phyloP scores from a whole-genome alignment of 2,329 filamentous ascomycete species.

The Phoma sp. region DNA sequence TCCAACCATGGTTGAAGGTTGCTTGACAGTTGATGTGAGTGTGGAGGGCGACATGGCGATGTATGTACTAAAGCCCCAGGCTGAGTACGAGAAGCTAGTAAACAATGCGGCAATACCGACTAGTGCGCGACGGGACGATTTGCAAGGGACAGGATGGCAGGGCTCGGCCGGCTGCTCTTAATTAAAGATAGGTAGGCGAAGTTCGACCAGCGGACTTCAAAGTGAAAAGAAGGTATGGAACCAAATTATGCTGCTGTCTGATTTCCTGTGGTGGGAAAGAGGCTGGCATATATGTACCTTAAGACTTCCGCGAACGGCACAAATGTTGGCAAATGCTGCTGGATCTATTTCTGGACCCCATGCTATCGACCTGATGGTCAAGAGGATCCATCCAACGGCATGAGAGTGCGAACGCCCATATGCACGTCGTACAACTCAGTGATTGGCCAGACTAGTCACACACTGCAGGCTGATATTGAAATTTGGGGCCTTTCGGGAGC shows the following conservation, averaged over 20 bases:
- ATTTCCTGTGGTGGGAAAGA: slow-evolving; percentile 36
- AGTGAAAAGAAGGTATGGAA: slow-evolving; percentile 46
- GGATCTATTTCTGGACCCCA: slow-evolving; percentile 56
- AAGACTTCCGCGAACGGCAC: slow-evolving; percentile 51
- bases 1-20: slow-evolving; percentile 57
- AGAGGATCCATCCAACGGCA: slow-evolving; percentile 36
- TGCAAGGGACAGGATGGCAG: slow-evolving; percentile 51
- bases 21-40: slow-evolving; percentile 49
- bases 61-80: slow-evolving; percentile 50
- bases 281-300: slow-evolving; percentile 52
- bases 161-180: slow-evolving; percentile 50
- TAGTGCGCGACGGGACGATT: slow-evolving; percentile 50
- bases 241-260: slow-evolving; percentile 56
- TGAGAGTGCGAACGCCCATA: slow-evolving; percentile 29
- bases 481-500: slow-evolving; percentile 45
- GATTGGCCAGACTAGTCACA: slow-evolving; percentile 40
- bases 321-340: slow-evolving; percentile 49
- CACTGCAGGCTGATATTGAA: slow-evolving; percentile 36
- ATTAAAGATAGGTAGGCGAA: slow-evolving; percentile 56
- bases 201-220: slow-evolving; percentile 57
- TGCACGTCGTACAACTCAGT: slow-evolving; percentile 23
- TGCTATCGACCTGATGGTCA: slow-evolving; percentile 35
- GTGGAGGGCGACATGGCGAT: slow-evolving; percentile 58
- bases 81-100: slow-evolving; percentile 48
- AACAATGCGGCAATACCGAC: slow-evolving; percentile 51